Base-by-base conservation (phyloP, 176 grass and related monocot genomes). In the Carex pumila region DNA sequence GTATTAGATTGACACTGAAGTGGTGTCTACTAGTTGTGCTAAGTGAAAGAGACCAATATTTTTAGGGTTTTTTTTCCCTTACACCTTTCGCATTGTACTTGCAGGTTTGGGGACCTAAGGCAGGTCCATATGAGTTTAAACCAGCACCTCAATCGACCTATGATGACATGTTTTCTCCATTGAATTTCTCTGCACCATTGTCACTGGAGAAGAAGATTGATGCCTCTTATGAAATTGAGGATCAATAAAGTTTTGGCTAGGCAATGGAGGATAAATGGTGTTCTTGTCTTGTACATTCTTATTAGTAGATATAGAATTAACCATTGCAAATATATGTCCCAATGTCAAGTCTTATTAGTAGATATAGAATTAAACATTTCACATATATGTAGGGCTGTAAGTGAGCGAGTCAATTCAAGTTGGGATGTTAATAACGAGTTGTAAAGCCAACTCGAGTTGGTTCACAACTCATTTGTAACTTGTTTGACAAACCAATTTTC, bases 51-150 rank as follows among this genome's bases (percentile, higher is more conserved):
- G 36, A 55, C 18, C 12, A 77, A 32, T 36, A 57, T 43, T 25
- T 62, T 70, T 76, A 17, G 43, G 55, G 15, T 36, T 39, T 39
- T 39, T 39, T 39, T 39, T 5, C 5, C 37, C 43, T 74, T 58
- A 84, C 50, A 55, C 2, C 18, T 84, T 6, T 12, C 50, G 41
- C 75, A 49, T 87, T 81, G 15, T 81, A 22, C 49, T 69, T 69
- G 10, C 86, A 99, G 96, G 91, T 92, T 60, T 99, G 93, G 96
- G 93, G 96, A 85, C 84, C 86, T 29, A 95, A 94, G 61, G 87
- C 41, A 52, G 96, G 96, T 71, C 91, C 93, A 71, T 95, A 94
- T 7, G 96, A 99, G 80, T 99, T 95, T 75, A 99, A 92, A 80
- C 88, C 91, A 32, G 93, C 93, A 55, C 89, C 89, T 7, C 89